A percentile compares a stretch with the other conserved stretches of the same genome.
Conservation (phyloP, 2,329 filamentous ascomycete species). For the Sodiomyces alkalinus region DNA sequence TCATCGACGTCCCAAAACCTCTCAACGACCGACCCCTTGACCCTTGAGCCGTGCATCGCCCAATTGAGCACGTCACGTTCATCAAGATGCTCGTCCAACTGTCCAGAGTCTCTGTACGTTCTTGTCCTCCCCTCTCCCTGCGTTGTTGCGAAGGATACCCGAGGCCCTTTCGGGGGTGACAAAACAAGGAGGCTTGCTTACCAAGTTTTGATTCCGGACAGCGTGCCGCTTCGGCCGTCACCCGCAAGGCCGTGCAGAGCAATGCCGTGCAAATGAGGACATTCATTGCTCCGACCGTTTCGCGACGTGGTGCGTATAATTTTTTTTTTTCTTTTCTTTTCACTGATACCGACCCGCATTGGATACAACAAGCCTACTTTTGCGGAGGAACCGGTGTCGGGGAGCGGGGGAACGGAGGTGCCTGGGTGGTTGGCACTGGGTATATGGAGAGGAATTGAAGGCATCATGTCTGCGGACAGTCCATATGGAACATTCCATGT, state of each 20-base stretch:
- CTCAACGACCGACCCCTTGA: slow-evolving; percentile 7
- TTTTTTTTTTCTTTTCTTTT: too few relatives aligned
- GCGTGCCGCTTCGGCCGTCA: slow-evolving; percentile 35
- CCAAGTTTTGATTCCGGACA: too few relatives aligned
- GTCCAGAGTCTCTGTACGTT: slow-evolving; percentile 39
- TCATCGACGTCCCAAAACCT: slow-evolving; percentile 8
- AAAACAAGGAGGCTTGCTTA: too few relatives aligned
- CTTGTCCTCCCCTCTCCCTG: slow-evolving; percentile 1
- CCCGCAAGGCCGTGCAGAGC: slow-evolving; percentile 29
- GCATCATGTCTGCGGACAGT: too few relatives aligned
- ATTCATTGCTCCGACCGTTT: slow-evolving; percentile 46
- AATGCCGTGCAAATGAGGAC: slow-evolving; percentile 34
- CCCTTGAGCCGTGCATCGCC: slow-evolving; percentile 8
- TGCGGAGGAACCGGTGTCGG: too few relatives aligned
- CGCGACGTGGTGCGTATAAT: slow-evolving; percentile 45
- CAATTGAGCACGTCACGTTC: slow-evolving; percentile 31
- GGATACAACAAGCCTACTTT: too few relatives aligned
- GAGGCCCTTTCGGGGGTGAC: too few relatives aligned
- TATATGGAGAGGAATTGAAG: neutral
- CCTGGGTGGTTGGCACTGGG: neutral
- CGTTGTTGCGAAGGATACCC: too few relatives aligned
- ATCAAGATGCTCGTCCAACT: slow-evolving; percentile 42
- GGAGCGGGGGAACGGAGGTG: neutral
- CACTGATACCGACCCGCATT: neutral
- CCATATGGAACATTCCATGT: too few relatives aligned